phyloP scores from a whole-genome alignment of 768 basidiomycete genomes.

The Coprinopsis marcescibilis region DNA sequence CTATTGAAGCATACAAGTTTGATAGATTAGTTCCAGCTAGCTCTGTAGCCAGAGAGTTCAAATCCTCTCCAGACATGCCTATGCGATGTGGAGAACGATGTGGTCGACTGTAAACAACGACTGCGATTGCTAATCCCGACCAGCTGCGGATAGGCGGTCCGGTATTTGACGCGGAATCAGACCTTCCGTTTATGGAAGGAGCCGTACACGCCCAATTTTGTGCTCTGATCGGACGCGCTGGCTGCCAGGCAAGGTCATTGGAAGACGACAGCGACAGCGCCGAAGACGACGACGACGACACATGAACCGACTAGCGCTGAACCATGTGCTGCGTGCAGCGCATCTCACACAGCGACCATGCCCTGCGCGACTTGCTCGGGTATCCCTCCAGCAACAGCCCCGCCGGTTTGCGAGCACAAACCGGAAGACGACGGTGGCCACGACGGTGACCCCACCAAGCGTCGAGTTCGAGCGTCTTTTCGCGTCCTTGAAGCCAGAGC shows the following conservation, averaged over 20 bases:
- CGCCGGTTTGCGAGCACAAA: slow-evolving; percentile 8
- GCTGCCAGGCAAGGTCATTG: no score
- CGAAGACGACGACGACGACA: neutral
- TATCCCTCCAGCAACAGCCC: neutral
- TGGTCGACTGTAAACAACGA: neutral
- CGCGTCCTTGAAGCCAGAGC: slow-evolving; percentile 15
- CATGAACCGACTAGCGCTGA: slow-evolving; percentile 13
- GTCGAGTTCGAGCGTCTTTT: slow-evolving; percentile 19
- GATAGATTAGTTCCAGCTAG: slow-evolving; percentile 42
- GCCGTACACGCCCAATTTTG: neutral
- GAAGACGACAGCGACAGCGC: neutral
- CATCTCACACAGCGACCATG: slow-evolving; percentile 18
- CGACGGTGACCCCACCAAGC: slow-evolving; percentile 1
- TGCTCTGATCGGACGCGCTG: no score
- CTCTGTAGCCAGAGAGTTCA: slow-evolving; percentile 33
- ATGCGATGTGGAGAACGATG: neutral
- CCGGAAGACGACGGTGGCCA: neutral
- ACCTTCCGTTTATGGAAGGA: neutral
- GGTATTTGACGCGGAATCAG: no score
- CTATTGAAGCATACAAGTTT: slow-evolving; percentile 55
- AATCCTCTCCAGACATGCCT: slow-evolving; percentile 2
- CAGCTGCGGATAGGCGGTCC: neutral
- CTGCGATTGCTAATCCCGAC: neutral
- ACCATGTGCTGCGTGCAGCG: slow-evolving; percentile 24
- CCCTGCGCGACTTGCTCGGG: neutral